These are phyloP conservation scores for Solanum hybrid DNA, from an alignment of 305 asterid genomes.

Conservation along the genomic window DNA sequence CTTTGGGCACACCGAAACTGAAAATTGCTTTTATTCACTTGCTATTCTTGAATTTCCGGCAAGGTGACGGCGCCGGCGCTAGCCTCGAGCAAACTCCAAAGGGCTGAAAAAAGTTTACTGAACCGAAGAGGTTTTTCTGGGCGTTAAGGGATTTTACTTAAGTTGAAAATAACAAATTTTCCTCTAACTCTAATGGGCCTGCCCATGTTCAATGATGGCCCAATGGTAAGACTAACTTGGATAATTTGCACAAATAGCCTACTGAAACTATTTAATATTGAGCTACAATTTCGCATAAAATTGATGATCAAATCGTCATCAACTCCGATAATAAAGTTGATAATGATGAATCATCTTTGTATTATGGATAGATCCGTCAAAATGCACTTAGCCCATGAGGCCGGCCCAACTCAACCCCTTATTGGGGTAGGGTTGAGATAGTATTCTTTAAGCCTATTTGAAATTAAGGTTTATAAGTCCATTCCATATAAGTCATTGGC, in stretches of 20 bases:
- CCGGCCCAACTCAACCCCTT: background rate
- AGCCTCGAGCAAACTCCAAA: background rate
- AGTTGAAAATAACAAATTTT: background rate
- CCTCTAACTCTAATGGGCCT: background rate
- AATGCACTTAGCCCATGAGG: background rate
- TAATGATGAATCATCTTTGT: too few species aligned
- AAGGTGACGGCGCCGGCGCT: background rate
- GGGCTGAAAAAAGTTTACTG: background rate
- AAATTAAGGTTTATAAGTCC: background rate
- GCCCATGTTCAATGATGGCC: background rate
- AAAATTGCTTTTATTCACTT: background rate
- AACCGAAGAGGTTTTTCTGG: background rate
- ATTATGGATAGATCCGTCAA: background rate
- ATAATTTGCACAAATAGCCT: background rate
- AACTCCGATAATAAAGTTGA: background rate
- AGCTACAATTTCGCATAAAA: background rate
- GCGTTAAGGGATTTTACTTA: background rate
- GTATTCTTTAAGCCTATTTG: too few species aligned
- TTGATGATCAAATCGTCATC: too few species aligned
- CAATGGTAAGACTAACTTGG: background rate
- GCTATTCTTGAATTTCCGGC: background rate
- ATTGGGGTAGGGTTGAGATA: background rate
- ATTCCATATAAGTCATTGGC: background rate
- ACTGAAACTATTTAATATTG: background rate
- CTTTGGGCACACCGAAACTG: background rate